Base-by-base conservation (phyloP, 139 green algal species). In the Raphidocelis subcapitata region DNA sequence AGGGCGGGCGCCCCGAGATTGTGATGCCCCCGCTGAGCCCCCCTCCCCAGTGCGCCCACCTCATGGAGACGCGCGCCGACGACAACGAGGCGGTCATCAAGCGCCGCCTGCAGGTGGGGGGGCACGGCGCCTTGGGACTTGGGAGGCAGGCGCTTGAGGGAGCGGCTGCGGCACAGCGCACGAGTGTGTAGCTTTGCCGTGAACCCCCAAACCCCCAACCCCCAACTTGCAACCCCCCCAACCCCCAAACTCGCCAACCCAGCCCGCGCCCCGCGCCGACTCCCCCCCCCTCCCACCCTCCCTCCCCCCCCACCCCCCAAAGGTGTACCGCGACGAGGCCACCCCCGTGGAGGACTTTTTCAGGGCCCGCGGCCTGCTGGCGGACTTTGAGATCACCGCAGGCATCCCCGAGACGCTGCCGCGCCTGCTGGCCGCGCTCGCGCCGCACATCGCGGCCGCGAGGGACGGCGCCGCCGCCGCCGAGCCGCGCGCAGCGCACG, bases 331-430 rank as follows among this genome's bases (percentile, higher is more conserved):
- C 20, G 49, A 57, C 33, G 82, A 89, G 62, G 89, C 93, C 5
- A 59, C 26, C 18, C 92, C 92, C 3, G 92, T 99, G 33, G 95
- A 99, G 77, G 78, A 94, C 0, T 93, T 87, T 37, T 99, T 97
- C 80, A 65, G 80, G 15, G 37, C 82, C 5, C 29, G 62, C 36
- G 90, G 89, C 21, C 54, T 91, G 62, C 76, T 98, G 65, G 37
- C 95, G 16, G 88, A 98, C 62, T 99, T 98, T 86, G 85, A 97
- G 73, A 95, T 99, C 71, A 94, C 84, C 8, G 85, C 83, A 1
- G 95, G 95, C 51, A 98, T 99, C 62, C 93, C 94, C 1, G 88
- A 98, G 73, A 98, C 95, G 3, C 81, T 97, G 70, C 95, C 95
- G 3, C 57, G 65, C 3, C 79, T 98, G 67, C 70, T 95, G 62